Conservation (phyloP, 163 green algal genomes). For the Volvox carteri region DNA sequence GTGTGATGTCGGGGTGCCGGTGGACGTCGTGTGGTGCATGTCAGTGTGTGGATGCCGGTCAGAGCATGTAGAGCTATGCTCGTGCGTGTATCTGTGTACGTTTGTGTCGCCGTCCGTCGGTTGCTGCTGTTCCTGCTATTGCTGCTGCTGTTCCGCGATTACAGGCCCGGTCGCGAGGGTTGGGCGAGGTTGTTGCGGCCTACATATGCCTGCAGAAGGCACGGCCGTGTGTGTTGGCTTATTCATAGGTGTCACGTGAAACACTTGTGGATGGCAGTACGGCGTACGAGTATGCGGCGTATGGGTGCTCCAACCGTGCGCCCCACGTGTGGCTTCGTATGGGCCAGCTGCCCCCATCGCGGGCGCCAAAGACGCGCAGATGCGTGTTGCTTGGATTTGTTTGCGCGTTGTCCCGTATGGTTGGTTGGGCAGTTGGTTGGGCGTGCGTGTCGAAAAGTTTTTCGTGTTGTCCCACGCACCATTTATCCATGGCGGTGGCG, state of each 20-base stretch:
- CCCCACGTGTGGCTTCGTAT: not conserved
- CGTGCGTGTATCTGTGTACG: not conserved
- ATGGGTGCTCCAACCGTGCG: not conserved
- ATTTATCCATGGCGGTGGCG: not conserved
- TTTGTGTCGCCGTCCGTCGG: not conserved
- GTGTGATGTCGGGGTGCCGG: not conserved
- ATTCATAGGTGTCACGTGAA: constrained; percentile 1
- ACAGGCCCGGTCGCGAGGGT: not conserved
- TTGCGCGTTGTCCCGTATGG: not conserved
- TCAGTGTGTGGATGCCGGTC: too few species aligned
- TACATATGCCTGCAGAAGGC: constrained; percentile 11
- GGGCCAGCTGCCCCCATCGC: not conserved
- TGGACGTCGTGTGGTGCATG: not conserved
- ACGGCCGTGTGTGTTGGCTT: not conserved
- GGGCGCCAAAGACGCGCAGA: not conserved
- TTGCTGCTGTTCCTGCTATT: not conserved
- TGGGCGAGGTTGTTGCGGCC: not conserved
- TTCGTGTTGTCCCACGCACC: constrained; percentile 2
- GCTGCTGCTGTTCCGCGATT: not conserved
- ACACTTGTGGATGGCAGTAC: not conserved
- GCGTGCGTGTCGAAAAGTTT: not conserved
- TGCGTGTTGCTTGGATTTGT: not conserved
- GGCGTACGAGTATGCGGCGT: not conserved
- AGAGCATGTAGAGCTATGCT: too few species aligned
- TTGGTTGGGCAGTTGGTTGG: not conserved